Conservation (phyloP, 768 basidiomycete species). For the Leccinum sublutescens region DNA sequence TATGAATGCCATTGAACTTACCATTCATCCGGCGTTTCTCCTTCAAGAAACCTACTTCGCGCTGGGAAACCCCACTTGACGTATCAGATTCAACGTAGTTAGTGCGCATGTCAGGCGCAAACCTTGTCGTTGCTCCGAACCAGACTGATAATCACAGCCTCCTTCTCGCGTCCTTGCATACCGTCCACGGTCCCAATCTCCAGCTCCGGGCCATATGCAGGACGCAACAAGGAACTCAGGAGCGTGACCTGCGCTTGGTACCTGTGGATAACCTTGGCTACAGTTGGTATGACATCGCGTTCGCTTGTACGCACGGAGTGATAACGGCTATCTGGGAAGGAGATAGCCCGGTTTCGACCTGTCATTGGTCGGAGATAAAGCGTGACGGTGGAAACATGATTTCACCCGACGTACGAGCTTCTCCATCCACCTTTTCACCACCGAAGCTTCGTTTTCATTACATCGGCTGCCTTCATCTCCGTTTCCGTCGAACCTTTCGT, state of each 20-base stretch:
- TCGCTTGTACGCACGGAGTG: constrained; percentile 61
- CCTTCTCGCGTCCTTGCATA: constrained; percentile 96
- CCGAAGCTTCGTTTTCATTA: constrained; percentile 92
- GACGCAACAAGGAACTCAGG: constrained; percentile 72
- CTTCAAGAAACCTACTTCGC: constrained; percentile 92
- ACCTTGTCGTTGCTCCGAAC: constrained; percentile 90
- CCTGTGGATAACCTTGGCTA: constrained; percentile 25
- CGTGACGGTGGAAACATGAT: no score
- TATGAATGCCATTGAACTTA: constrained; percentile 28
- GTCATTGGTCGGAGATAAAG: constrained; percentile 1
- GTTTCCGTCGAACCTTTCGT: constrained; percentile 75
- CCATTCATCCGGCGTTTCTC: constrained; percentile 92
- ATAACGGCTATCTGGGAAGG: constrained; percentile 82
- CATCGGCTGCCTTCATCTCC: constrained; percentile 87
- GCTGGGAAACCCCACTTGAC: constrained; percentile 36
- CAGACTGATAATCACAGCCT: constrained; percentile 88
- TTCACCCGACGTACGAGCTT: constrained; percentile 54
- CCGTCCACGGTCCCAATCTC: constrained; percentile 97
- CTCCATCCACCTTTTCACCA: constrained; percentile 81
- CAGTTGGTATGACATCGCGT: neutral
- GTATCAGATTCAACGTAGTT: constrained; percentile 1
- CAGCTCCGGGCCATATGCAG: constrained; percentile 61
- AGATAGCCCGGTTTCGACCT: constrained; percentile 62
- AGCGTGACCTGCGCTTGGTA: constrained; percentile 95
- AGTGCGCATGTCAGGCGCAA: constrained; percentile 10